These are phyloP conservation scores for Clarireedia monteithiana DNA, from an alignment of 2,329 filamentous ascomycete species.

Conservation along the genomic window DNA sequence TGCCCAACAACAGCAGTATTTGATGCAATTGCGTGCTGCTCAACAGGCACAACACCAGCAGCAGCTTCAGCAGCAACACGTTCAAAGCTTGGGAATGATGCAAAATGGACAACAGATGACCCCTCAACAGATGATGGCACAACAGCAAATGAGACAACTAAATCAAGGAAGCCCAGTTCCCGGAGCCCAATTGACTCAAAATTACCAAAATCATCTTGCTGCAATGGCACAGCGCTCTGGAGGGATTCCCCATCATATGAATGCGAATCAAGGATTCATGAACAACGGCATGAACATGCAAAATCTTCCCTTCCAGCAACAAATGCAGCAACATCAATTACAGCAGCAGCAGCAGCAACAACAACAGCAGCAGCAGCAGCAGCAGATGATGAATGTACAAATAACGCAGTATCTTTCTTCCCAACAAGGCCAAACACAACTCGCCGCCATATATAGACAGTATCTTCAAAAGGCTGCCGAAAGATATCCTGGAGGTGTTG, in stretches of 20 bases:
- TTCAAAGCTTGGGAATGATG: slow-evolving; percentile 1
- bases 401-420: background rate
- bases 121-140: slow-evolving; percentile 3
- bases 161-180: slow-evolving; percentile 3
- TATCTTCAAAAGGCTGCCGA: too few relatives aligned
- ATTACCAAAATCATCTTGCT: slow-evolving; percentile 2
- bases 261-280: slow-evolving; percentile 7
- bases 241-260: slow-evolving; percentile 5
- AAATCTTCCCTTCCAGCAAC: background rate
- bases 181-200: background rate
- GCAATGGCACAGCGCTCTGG: background rate
- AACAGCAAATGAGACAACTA: slow-evolving; percentile 8
- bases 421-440: background rate
- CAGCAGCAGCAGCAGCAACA: background rate
- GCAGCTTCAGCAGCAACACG: background rate
- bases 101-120: slow-evolving; percentile 7
- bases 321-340: background rate
- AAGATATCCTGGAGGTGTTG: background rate
- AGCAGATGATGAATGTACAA: background rate
- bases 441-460: background rate
- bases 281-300: slow-evolving; percentile 5
- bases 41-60: slow-evolving; percentile 11
- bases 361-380: background rate
- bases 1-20: slow-evolving; percentile 19
- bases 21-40: slow-evolving; percentile 21